Evolutionary conservation across 2,329 filamentous ascomycete genomes (phyloP), one percentile per base, ranked within the genome.

Genomic region (Phialophora verrucosa): DNA sequence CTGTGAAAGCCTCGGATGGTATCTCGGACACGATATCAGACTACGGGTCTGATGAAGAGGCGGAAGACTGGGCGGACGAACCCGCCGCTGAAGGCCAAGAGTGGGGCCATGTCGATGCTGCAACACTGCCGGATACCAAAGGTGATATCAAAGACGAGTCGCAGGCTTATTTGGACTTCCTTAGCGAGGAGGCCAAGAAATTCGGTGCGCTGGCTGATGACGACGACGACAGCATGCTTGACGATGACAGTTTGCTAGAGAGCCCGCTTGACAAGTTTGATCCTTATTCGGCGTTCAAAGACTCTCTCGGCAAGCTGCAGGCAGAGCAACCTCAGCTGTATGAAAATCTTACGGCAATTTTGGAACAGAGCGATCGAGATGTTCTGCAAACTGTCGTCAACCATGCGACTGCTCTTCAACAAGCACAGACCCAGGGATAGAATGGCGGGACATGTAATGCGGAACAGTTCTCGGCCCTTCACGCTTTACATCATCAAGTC

Each of bases 251-350:
- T 66, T 83, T 98, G 59, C 87, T 99, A 2, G 95, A 99, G 79
- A 96, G 94, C 12, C 93, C 94, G 17, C 84, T 99, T 27, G 95
- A 99, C 79, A 95, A 95, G 81, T 85, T 99, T 69, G 95, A 99
- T 80, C 93, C 94, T 2, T 99, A 99, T 75, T 87, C 89, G 76
- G 83, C 97, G 69, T 97, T 99, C 85, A 90, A 92, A 77, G 84
- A 86, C 68, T 89, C 91, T 20, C 83, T 98, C 71, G 57, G 76
- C 96, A 93, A 87, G 78, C 87, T 98, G 76, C 92, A 97, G 86
- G 89, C 90, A 81, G 90, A 93, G 74, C 93, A 97, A 75, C 93
- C 94, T 17, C 90, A 93, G 72, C 90, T 97, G 72, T 99, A 98
- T 77, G 83, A 89, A 51, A 89, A 84, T 66, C 84, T 99, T 65